Base-by-base conservation (phyloP, 768 basidiomycete species). In the Suillus bovinus region DNA sequence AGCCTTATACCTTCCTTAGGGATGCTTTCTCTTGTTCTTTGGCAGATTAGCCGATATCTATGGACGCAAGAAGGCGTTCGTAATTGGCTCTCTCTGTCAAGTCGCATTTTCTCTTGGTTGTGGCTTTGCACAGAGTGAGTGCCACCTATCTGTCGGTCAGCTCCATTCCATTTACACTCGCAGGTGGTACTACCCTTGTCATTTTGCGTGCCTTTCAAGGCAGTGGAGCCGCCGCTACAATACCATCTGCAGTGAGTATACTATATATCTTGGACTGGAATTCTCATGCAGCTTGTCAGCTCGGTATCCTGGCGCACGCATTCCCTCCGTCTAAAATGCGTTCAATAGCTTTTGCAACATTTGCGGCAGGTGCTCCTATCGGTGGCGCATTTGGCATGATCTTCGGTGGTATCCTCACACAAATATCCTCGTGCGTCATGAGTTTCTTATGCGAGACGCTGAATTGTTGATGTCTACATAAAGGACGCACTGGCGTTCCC, bases 331-430 rank as follows among this genome's bases (percentile, higher is more conserved):
- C 88, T 0, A 78, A 78, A 14, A 81, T 86, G 0, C 84, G 94
- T 11, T 86, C 90, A 2, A 74, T 86, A 0, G 94, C 93, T 0
- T 96, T 96, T 63, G 85, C 94, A 0, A 86, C 88, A 0, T 96
- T 94, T 66, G 81, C 89, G 1, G 91, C 93, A 0, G 95, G 95
- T 33, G 91, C 90, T 1, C 93, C 94, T 0, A 69, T 95, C 7
- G 94, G 94, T 0, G 89, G 82, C 0, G 89, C 85, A 0, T 75
- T 94, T 17, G 93, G 94, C 1, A 80, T 81, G 34, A 75, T 86
- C 0, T 62, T 93, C 0, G 93, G 93, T 14, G 92, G 91, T n/a
- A 74, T 88, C 2, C 73, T 93, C 24, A 90, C 87, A 0, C 82
- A 92, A 68, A 76, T 80, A 13, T 74, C 75, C 56, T 33, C 56